A percentile compares a stretch with the other conserved stretches of the same genome.
Conservation (phyloP, 257 asterid genomes). For the Fraxinus pennsylvanica region DNA sequence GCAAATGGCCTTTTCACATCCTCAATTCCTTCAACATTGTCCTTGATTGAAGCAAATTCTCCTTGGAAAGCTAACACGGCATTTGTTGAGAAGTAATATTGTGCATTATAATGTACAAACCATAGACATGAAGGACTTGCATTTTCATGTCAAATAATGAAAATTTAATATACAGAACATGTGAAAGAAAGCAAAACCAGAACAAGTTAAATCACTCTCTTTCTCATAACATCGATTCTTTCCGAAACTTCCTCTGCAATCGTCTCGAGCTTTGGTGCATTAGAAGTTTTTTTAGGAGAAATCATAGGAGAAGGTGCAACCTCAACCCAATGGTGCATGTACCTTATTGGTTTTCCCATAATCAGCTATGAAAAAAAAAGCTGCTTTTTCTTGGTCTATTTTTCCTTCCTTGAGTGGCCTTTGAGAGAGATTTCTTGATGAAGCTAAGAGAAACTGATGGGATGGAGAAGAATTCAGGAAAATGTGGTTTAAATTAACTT, state of each 20-base stretch:
- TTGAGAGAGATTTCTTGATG: constrained; percentile 15
- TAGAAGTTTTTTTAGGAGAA: constrained; percentile 43
- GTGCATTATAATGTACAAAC: too few relatives aligned
- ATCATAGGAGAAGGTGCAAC: constrained; percentile 57
- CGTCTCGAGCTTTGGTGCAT: constrained; percentile 53
- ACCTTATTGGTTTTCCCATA: constrained; percentile 48
- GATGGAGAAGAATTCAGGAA: constrained; percentile 15
- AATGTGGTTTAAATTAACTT: constrained; percentile 14
- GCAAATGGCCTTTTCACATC: background rate
- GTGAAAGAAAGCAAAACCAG: constrained; percentile 38
- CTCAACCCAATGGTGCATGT: constrained; percentile 43
- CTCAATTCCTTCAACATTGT: background rate
- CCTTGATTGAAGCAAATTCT: background rate
- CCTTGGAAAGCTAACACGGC: background rate
- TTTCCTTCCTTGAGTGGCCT: background rate
- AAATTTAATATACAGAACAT: constrained; percentile 36
- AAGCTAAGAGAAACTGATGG: constrained; percentile 6
- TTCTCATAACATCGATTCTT: constrained; percentile 24
- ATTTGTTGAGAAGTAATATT: constrained; percentile 8
- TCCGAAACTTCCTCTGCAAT: constrained; percentile 52
- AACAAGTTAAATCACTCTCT: constrained; percentile 34
- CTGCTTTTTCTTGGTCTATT: background rate
- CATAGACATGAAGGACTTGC: too few relatives aligned
- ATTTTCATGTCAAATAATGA: too few relatives aligned
- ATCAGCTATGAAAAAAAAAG: background rate